Evolutionary conservation across 2,329 filamentous ascomycete species (phyloP).

Genomic region (Incumbomyces lentus): DNA sequence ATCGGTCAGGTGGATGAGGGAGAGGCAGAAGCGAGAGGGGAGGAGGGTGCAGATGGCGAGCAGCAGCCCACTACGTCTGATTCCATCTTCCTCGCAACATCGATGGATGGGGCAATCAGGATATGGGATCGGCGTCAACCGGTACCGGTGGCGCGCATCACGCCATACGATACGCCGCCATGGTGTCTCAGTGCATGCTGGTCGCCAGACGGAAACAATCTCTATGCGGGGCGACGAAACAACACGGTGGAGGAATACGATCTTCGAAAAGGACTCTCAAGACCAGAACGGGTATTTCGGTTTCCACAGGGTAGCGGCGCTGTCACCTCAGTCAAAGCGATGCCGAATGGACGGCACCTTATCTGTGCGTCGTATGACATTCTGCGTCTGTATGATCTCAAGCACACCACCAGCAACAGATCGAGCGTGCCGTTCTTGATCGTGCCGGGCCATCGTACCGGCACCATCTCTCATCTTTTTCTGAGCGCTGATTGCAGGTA

Average conservation of each 20-base stretch:
- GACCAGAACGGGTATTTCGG: conserved; percentile 67
- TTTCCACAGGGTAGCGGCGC: conserved; percentile 84
- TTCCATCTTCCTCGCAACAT: conserved; percentile 74
- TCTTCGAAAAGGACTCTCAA: conserved; percentile 67
- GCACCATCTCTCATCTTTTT: conserved; percentile 76
- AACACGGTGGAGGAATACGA: conserved; percentile 90
- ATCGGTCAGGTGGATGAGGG: conserved; percentile 34
- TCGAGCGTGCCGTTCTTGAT: conserved; percentile 91
- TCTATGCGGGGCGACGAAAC: conserved; percentile 86
- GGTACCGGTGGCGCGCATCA: conserved; percentile 68
- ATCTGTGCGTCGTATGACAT: conserved; percentile 86
- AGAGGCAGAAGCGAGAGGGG: conserved; percentile 20
- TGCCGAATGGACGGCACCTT: conserved; percentile 86
- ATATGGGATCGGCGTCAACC: conserved; percentile 52
- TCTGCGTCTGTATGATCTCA: conserved; percentile 80
- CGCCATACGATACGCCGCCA: conserved; percentile 66
- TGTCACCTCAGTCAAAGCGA: conserved; percentile 76
- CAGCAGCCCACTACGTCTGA: conserved; percentile 46
- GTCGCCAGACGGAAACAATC: conserved; percentile 89
- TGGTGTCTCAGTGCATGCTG: conserved; percentile 98
- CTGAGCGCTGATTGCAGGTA: conserved; percentile 80
- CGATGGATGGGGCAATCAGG: conserved; percentile 38
- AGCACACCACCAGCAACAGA: conserved; percentile 54
- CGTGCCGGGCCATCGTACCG: conserved; percentile 78
- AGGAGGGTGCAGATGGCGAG: conserved; percentile 35